A percentile compares a stretch with the other conserved stretches of the same genome.
phyloP scores from a whole-genome alignment of 2,329 filamentous ascomycete species.

The Rhynchosporium secalis region DNA sequence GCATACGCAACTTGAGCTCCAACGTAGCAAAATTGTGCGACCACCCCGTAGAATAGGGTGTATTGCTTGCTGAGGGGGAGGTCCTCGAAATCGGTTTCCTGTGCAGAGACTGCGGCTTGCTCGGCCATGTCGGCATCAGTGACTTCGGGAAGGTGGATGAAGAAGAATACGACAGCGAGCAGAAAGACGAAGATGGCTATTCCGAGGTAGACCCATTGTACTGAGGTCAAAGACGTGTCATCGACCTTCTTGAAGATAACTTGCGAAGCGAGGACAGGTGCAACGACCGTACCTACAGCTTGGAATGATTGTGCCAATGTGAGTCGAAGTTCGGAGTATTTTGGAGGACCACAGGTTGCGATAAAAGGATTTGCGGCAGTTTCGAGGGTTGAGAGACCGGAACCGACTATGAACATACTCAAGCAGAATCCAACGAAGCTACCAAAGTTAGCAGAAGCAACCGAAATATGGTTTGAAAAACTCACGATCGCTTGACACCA shows the following conservation, averaged over 20 bases:
- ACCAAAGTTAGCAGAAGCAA: background rate
- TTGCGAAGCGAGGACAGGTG: constrained; percentile 68
- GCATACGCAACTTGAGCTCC: constrained; percentile 45
- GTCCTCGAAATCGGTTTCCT: constrained; percentile 28
- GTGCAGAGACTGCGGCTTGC: constrained; percentile 39
- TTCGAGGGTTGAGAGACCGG: constrained; percentile 73
- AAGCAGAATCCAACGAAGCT: constrained; percentile 36
- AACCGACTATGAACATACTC: constrained; percentile 66
- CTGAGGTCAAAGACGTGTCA: constrained; percentile 58
- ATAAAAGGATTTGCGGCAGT: constrained; percentile 76
- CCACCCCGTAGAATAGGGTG: constrained; percentile 68
- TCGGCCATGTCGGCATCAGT: constrained; percentile 54
- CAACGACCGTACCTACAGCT: constrained; percentile 71
- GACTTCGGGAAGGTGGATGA: constrained; percentile 62
- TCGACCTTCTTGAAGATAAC: constrained; percentile 64
- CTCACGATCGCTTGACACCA: constrained; percentile 50
- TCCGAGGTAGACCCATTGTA: constrained; percentile 82
- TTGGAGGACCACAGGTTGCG: constrained; percentile 64
- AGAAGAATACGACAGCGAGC: constrained; percentile 67
- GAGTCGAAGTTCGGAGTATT: constrained; percentile 72
- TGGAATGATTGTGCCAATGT: constrained; percentile 75
- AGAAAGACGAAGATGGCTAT: constrained; percentile 73
- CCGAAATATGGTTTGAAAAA: background rate
- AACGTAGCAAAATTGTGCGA: constrained; percentile 78
- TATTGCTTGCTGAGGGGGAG: constrained; percentile 41